phyloP scores from a whole-genome alignment of 257 asterid genomes.

The Cynanchum wilfordii region DNA sequence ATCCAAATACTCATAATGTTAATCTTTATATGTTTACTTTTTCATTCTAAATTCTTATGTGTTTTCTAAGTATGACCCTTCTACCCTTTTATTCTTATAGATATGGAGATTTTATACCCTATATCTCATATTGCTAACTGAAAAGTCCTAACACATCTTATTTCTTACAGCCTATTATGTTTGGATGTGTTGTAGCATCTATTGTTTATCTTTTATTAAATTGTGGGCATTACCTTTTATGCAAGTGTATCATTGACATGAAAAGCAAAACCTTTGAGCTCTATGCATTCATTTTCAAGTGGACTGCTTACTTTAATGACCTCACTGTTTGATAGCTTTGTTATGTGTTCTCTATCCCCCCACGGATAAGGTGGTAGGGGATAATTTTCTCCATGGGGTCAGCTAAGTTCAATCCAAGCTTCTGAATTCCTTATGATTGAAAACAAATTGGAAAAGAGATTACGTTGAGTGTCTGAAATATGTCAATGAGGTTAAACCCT shows the following conservation, averaged over 20 bases:
- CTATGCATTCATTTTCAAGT: not conserved
- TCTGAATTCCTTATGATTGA: not conserved
- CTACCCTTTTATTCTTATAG: not conserved
- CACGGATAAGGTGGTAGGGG: not conserved
- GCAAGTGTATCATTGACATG: not conserved
- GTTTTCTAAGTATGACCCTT: constrained; percentile 2
- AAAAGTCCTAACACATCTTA: not conserved
- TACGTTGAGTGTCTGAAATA: constrained; percentile 2
- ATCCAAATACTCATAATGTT: not conserved
- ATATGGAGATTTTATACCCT: not conserved
- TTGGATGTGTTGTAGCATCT: not conserved
- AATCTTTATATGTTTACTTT: no score
- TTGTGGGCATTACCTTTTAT: not conserved
- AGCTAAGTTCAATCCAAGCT: not conserved
- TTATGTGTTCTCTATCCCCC: not conserved
- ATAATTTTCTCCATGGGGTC: not conserved
- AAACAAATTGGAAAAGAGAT: not conserved
- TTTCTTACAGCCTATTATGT: not conserved
- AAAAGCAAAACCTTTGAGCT: not conserved
- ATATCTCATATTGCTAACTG: not conserved
- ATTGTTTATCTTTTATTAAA: not conserved
- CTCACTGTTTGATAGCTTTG: not conserved
- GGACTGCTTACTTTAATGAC: not conserved
- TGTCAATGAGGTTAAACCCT: not conserved
- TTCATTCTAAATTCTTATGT: not conserved